A percentile compares a stretch with the other conserved stretches of the same genome.
These are phyloP conservation scores for Sanghuangporus sanghuang DNA, from an alignment of 1,284 basidiomycete genomes.

Conservation along the genomic window DNA sequence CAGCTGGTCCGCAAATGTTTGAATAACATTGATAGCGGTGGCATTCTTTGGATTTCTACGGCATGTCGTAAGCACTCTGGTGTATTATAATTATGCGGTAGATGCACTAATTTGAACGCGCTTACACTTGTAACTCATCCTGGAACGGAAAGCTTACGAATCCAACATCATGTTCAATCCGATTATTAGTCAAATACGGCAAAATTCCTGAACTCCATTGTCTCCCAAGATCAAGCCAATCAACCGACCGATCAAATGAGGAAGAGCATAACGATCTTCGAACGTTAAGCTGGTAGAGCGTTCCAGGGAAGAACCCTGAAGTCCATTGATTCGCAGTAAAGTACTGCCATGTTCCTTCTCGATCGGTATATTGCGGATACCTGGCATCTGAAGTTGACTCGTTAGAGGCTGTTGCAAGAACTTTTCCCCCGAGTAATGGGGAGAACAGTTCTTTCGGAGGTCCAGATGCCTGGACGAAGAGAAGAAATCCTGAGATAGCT, in stretches of 20 bases:
- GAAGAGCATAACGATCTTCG: constrained; percentile 46
- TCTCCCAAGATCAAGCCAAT: constrained; percentile 51
- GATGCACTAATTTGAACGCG: background rate
- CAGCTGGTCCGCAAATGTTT: constrained; percentile 34
- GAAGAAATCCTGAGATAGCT: background rate
- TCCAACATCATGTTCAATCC: constrained; percentile 61
- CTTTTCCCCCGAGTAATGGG: constrained; percentile 47
- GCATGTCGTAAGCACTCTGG: background rate
- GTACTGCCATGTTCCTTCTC: constrained; percentile 44
- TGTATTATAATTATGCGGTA: background rate
- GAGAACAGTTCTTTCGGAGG: constrained; percentile 45
- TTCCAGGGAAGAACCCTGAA: constrained; percentile 61
- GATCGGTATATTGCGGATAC: constrained; percentile 57
- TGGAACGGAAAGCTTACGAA: constrained; percentile 65
- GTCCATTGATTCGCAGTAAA: constrained; percentile 60
- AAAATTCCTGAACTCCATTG: constrained; percentile 46
- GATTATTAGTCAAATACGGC: constrained; percentile 39
- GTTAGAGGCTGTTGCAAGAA: constrained; percentile 41
- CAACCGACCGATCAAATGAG: constrained; percentile 41
- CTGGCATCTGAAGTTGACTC: constrained; percentile 35
- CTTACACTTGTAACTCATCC: constrained; percentile 41
- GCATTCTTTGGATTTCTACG: constrained; percentile 34
- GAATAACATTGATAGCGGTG: constrained; percentile 33
- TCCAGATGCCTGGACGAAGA: background rate
- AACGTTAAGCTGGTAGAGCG: constrained; percentile 52